These are phyloP conservation scores for Sphagnum magellanicum DNA, from an alignment of 228 moss, liverwort and hornwort species.

Conservation along the genomic window DNA sequence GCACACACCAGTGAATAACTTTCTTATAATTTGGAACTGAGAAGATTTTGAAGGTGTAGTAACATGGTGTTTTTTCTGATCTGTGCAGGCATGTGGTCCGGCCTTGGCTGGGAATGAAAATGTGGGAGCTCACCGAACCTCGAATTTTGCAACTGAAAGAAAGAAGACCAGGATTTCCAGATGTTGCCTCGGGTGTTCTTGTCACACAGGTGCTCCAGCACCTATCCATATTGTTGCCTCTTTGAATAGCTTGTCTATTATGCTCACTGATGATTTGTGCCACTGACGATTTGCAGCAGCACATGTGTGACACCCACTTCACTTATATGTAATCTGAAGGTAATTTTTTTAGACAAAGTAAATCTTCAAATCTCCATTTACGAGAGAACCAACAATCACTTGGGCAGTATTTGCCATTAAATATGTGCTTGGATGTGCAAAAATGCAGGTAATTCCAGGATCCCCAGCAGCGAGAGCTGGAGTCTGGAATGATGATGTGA, in stretches of 20 bases:
- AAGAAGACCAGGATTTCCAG: slow-evolving; percentile 59
- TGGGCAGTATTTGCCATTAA: no score
- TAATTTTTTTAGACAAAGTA: background rate
- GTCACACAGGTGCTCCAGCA: slow-evolving; percentile 58
- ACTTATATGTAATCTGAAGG: background rate
- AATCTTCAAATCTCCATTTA: no score
- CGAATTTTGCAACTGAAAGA: slow-evolving; percentile 76
- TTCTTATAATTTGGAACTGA: background rate
- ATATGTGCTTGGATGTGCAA: background rate
- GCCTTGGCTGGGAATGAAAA: slow-evolving; percentile 98
- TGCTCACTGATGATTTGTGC: background rate
- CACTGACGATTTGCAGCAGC: no score
- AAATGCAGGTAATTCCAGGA: slow-evolving; percentile 77
- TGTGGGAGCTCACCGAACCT: slow-evolving; percentile 79
- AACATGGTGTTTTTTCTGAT: no score
- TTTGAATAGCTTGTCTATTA: background rate
- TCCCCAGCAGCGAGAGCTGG: slow-evolving; percentile 84
- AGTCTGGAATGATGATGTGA: slow-evolving; percentile 67
- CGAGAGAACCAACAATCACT: no score
- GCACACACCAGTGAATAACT: background rate
- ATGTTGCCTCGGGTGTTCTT: slow-evolving; percentile 68
- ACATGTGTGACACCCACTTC: background rate
- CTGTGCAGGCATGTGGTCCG: slow-evolving; percentile 71
- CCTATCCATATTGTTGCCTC: background rate
- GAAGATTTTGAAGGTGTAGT: no score